A percentile compares a stretch with the other conserved stretches of the same genome.
These are phyloP conservation scores for Pestalotiopsis sp. DNA, from an alignment of 2,329 filamentous ascomycete species.

Conservation along the genomic window DNA sequence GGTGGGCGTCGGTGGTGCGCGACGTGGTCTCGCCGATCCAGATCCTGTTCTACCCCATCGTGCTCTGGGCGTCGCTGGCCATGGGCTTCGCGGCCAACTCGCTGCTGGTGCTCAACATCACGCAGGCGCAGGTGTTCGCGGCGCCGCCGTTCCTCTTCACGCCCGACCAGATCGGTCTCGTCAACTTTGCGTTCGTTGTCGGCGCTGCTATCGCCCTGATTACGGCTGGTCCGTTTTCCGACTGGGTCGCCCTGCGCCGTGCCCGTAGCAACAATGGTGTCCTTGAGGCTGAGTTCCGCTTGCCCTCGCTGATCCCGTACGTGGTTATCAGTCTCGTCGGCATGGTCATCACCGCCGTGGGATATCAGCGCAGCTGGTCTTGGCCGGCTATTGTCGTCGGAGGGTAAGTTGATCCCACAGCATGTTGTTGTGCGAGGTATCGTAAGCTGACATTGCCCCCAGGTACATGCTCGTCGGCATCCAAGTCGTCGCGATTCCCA, in stretches of 20 bases:
- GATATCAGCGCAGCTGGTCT: slow-evolving; percentile 44
- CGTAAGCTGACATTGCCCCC: not conserved
- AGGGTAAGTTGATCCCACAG: slow-evolving; percentile 35
- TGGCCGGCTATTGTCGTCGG: slow-evolving; percentile 46
- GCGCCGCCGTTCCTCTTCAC: slow-evolving; percentile 45
- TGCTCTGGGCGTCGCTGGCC: slow-evolving; percentile 26
- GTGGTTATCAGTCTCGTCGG: slow-evolving; percentile 41
- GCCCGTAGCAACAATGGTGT: slow-evolving; percentile 41
- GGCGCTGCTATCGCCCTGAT: slow-evolving; percentile 39
- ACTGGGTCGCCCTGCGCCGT: slow-evolving; percentile 37
- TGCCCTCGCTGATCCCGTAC: slow-evolving; percentile 42
- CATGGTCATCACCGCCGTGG: slow-evolving; percentile 44
- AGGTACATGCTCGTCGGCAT: slow-evolving; percentile 22
- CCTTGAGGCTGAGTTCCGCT: slow-evolving; percentile 45
- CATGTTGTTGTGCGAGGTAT: no score
- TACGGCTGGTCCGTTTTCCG: slow-evolving; percentile 42
- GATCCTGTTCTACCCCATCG: slow-evolving; percentile 30
- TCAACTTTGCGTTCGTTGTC: slow-evolving; percentile 45
- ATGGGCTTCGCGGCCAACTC: slow-evolving; percentile 31
- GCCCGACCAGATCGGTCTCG: slow-evolving; percentile 43
- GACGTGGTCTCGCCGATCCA: slow-evolving; percentile 28
- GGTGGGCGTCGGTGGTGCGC: slow-evolving; percentile 17
- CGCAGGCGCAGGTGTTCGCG: slow-evolving; percentile 45
- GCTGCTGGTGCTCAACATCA: slow-evolving; percentile 51
- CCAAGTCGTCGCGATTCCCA: slow-evolving; percentile 49